These are phyloP conservation scores for Sclerotinia sclerotiorum DNA, from an alignment of 2,329 filamentous ascomycete species.

Conservation along the genomic window DNA sequence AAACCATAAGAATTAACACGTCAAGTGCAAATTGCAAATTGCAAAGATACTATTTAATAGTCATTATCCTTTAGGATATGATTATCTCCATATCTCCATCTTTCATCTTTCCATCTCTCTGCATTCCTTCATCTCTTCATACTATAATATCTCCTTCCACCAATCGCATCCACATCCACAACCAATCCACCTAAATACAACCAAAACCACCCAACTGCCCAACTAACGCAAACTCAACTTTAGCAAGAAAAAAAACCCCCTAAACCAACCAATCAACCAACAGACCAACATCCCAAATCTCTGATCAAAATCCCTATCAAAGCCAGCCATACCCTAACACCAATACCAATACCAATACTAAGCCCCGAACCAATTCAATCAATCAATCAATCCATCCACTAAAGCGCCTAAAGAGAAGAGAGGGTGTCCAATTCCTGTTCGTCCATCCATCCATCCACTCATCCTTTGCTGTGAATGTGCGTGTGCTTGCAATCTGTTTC, in stretches of 20 bases:
- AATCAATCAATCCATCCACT: too few species aligned
- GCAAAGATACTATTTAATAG: too few species aligned
- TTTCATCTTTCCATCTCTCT: too few species aligned
- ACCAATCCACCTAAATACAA: background rate
- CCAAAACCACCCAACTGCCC: background rate
- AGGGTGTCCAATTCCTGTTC: background rate
- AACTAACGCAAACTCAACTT: background rate
- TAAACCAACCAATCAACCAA: background rate
- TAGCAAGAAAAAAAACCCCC: background rate
- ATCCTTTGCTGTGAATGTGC: background rate
- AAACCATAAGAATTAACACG: too few species aligned
- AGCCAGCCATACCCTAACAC: background rate
- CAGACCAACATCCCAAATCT: background rate
- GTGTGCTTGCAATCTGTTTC: conserved; percentile 1
- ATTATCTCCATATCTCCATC: too few species aligned
- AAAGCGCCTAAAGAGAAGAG: background rate
- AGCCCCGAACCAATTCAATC: background rate
- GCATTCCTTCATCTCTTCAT: too few species aligned
- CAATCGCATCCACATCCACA: background rate
- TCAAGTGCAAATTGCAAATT: too few species aligned
- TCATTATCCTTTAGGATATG: too few species aligned
- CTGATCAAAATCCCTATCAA: background rate
- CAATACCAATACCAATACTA: background rate
- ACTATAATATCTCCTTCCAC: too few species aligned
- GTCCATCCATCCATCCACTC: background rate